A percentile compares a stretch with the other conserved stretches of the same genome.
Conservation (phyloP, 257 asterid species). For the Scutellaria galericulata region DNA sequence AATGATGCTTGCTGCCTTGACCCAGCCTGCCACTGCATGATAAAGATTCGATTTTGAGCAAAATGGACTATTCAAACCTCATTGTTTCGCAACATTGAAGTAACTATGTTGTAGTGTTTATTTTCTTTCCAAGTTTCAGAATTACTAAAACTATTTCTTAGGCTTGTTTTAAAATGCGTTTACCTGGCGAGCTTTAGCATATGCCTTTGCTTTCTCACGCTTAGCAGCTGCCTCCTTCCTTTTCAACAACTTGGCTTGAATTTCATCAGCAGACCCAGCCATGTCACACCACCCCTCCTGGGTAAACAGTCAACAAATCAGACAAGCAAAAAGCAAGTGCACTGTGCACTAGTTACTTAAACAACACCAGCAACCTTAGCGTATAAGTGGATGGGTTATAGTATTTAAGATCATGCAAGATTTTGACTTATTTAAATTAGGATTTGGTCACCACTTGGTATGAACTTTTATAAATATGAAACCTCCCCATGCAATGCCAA, state of each 20-base stretch:
- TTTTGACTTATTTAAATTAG: slow-evolving; percentile 1
- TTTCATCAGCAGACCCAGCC: slow-evolving; percentile 76
- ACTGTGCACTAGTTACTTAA: slow-evolving; percentile 12
- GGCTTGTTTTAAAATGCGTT: slow-evolving; percentile 8
- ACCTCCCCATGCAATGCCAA: not conserved
- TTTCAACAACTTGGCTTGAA: slow-evolving; percentile 77
- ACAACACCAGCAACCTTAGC: not conserved
- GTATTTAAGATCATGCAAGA: not conserved
- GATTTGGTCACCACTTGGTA: not conserved
- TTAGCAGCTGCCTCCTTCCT: slow-evolving; percentile 97
- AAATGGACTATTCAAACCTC: not conserved
- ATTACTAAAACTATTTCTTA: slow-evolving; percentile 4
- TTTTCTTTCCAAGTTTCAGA: not conserved
- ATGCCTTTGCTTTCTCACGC: slow-evolving; percentile 93
- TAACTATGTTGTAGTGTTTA: not conserved
- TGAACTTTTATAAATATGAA: slow-evolving; percentile 5
- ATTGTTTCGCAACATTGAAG: not conserved
- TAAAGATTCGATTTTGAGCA: slow-evolving; percentile 3
- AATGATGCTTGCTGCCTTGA: slow-evolving; percentile 58
- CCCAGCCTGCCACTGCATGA: slow-evolving; percentile 92
- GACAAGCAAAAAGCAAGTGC: slow-evolving; percentile 4
- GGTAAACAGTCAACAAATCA: slow-evolving; percentile 27
- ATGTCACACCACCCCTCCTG: slow-evolving; percentile 90
- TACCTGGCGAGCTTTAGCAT: slow-evolving; percentile 96
- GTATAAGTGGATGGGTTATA: slow-evolving; percentile 1